These are phyloP conservation scores for Lotus japonicus DNA, from an alignment of 306 rosid genomes.

Conservation along the genomic window DNA sequence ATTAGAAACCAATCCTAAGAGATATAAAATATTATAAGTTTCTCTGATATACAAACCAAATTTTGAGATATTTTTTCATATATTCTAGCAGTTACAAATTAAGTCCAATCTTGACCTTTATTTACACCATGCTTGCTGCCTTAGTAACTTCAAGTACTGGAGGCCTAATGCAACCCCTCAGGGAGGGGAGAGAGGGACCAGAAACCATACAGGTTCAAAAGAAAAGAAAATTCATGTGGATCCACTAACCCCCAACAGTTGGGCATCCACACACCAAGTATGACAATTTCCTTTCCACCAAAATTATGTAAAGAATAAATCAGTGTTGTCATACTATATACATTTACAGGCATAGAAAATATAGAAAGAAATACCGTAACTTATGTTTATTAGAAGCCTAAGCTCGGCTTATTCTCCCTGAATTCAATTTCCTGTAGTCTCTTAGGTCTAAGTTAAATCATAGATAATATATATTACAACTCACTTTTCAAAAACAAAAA, in stretches of 20 bases:
- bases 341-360: constrained; percentile 6
- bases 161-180: neutral
- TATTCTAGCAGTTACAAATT: neutral
- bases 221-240: neutral
- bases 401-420: neutral
- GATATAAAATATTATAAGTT: too few species aligned
- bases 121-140: neutral
- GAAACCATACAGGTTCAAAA: constrained; percentile 2
- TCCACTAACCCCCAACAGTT: neutral
- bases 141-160: neutral
- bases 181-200: neutral
- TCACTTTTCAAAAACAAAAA: constrained; percentile 1
- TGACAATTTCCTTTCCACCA: neutral
- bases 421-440: neutral
- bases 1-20: too few species aligned
- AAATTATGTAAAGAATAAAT: neutral
- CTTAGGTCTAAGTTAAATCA: neutral
- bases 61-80: too few species aligned
- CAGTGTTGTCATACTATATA: neutral
- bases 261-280: neutral
- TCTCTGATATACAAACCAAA: too few species aligned
- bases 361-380: neutral
- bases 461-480: neutral
- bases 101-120: neutral
- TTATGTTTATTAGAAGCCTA: neutral